Evolutionary conservation across 352 stramenopile species (phyloP).

Genomic region (Globisporangium nunn): DNA sequence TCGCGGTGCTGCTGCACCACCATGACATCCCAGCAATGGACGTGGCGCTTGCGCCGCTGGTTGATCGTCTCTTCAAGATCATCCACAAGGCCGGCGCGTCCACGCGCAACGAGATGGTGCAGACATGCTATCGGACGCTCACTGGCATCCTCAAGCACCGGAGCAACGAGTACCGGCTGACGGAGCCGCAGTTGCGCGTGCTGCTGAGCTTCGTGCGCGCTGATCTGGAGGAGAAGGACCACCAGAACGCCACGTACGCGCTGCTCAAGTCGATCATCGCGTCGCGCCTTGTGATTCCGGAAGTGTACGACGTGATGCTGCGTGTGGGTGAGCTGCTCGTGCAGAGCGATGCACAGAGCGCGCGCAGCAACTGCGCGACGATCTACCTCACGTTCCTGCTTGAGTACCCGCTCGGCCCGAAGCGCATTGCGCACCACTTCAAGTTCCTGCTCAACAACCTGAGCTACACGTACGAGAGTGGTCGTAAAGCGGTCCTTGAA

Average conservation of each 20-base stretch:
- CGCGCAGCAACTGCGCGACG: slow-evolving; percentile 70
- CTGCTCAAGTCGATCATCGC: slow-evolving; percentile 90
- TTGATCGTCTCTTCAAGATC: slow-evolving; percentile 91
- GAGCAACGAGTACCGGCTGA: slow-evolving; percentile 44
- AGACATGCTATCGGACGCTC: slow-evolving; percentile 93
- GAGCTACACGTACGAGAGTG: slow-evolving; percentile 93
- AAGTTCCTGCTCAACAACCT: slow-evolving; percentile 95
- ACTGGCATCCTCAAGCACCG: slow-evolving; percentile 82
- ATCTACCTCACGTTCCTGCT: slow-evolving; percentile 91
- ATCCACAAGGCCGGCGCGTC: slow-evolving; percentile 83
- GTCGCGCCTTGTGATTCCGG: slow-evolving; percentile 87
- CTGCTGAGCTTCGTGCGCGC: slow-evolving; percentile 90
- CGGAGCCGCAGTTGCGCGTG: slow-evolving; percentile 69
- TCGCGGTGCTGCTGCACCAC: slow-evolving; percentile 85
- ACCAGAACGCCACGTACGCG: slow-evolving; percentile 93
- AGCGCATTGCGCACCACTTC: slow-evolving; percentile 91
- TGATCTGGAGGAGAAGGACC: slow-evolving; percentile 89
- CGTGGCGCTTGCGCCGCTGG: slow-evolving; percentile 68
- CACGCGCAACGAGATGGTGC: slow-evolving; percentile 92
- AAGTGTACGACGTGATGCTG: slow-evolving; percentile 96
- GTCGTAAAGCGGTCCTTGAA: slow-evolving; percentile 87
- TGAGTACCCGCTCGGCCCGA: slow-evolving; percentile 92
- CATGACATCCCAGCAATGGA: slow-evolving; percentile 87
- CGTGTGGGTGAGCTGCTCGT: slow-evolving; percentile 91
- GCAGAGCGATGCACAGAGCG: slow-evolving; percentile 85